These are phyloP conservation scores for Trichosporon sp. DNA, from an alignment of 1,284 basidiomycete genomes.

Conservation along the genomic window DNA sequence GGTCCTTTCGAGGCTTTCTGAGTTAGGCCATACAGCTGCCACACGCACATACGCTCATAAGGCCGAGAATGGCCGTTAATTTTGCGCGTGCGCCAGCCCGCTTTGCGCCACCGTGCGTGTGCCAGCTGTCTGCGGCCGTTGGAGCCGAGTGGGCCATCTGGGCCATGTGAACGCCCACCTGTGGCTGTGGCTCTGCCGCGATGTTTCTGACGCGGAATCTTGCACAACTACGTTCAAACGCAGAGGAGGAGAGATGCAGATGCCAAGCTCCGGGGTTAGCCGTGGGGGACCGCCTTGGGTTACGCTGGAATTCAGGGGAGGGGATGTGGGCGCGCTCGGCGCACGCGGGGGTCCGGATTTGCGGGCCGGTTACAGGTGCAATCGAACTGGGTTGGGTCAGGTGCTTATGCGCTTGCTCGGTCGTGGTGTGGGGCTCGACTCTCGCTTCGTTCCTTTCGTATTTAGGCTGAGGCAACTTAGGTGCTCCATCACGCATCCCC, in stretches of 20 bases:
- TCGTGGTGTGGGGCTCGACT: too few relatives aligned
- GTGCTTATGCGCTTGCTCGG: background rate
- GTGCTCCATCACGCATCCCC: too few relatives aligned
- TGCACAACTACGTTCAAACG: too few relatives aligned
- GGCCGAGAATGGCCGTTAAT: background rate
- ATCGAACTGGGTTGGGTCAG: background rate
- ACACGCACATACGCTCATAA: background rate
- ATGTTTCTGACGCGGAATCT: too few relatives aligned
- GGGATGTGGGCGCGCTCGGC: background rate
- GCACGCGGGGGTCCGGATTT: conserved; percentile 1
- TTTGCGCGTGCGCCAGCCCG: background rate
- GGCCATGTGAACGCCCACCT: too few relatives aligned
- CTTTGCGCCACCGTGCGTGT: background rate
- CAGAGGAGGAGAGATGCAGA: background rate
- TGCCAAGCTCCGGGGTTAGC: background rate
- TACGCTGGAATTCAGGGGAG: background rate
- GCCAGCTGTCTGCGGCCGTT: too few relatives aligned
- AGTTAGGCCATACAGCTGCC: background rate
- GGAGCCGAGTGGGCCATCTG: too few relatives aligned
- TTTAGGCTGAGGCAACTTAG: too few relatives aligned
- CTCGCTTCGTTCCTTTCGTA: too few relatives aligned
- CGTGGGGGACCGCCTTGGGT: background rate
- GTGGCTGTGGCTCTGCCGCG: too few relatives aligned
- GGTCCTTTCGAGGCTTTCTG: background rate
- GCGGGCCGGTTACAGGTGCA: background rate